A percentile compares a stretch with the other conserved stretches of the same genome.
These are phyloP conservation scores for Saccharomycopsis phalli DNA, from an alignment of 1,139 yeast species.

Conservation along the genomic window DNA sequence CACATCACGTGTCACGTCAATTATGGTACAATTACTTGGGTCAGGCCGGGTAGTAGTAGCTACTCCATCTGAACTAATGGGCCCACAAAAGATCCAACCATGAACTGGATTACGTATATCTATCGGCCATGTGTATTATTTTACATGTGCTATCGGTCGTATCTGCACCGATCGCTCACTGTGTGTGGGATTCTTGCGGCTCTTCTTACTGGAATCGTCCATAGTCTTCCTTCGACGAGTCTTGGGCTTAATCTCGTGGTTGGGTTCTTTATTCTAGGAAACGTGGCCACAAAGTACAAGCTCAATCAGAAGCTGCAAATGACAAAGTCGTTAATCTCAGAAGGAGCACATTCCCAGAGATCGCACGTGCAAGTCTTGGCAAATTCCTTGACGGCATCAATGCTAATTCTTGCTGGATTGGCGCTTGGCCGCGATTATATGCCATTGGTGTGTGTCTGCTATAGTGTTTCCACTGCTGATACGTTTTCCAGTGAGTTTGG, in stretches of 20 bases:
- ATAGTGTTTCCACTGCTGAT: conserved; percentile 40
- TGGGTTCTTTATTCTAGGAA: conserved; percentile 34
- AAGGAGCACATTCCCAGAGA: conserved; percentile 23
- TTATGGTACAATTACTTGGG: no score
- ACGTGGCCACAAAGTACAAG: conserved; percentile 33
- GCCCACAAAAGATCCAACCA: no score
- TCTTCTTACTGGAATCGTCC: conserved; percentile 32
- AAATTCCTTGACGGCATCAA: conserved; percentile 32
- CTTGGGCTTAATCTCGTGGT: conserved; percentile 30
- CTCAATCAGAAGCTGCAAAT: conserved; percentile 22
- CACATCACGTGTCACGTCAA: no score
- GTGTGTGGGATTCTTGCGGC: conserved; percentile 32
- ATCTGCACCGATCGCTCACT: conserved; percentile 31
- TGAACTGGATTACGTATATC: no score
- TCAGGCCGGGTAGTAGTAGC: no score
- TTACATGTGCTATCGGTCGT: conserved; percentile 26
- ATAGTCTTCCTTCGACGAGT: conserved; percentile 31
- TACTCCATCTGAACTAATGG: no score
- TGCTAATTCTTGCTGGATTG: conserved; percentile 22
- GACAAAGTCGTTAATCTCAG: conserved; percentile 22
- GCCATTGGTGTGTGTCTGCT: conserved; percentile 27
- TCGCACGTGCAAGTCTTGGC: conserved; percentile 36
- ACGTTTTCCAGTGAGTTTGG: conserved; percentile 45
- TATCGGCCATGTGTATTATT: conserved; percentile 9
- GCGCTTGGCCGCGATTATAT: conserved; percentile 13